phyloP scores from a whole-genome alignment of 805 yeast species.

The Candida mattraensis region DNA sequence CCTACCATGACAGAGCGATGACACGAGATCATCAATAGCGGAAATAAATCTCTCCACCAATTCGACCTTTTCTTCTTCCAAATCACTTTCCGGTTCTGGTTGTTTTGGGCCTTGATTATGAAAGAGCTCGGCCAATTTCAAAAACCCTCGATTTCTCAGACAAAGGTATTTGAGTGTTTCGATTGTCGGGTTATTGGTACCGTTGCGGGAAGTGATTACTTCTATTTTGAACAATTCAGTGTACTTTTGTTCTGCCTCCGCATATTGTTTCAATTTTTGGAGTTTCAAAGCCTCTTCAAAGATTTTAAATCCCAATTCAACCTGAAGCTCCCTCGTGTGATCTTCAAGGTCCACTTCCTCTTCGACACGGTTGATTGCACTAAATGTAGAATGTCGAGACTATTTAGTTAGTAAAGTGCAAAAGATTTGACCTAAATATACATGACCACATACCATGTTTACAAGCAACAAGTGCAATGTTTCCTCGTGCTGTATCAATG shows the following conservation, averaged over 20 bases:
- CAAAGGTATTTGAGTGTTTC: conserved; percentile 74
- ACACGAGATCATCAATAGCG: conserved; percentile 60
- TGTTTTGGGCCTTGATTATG: conserved; percentile 15
- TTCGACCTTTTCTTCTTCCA: conserved; percentile 24
- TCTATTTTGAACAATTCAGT: conserved; percentile 65
- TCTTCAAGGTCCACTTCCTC: conserved; percentile 83
- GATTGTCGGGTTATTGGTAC: conserved; percentile 58
- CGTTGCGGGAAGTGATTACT: conserved; percentile 49
- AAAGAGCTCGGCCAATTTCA: conserved; percentile 48
- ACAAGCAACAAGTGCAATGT: conserved; percentile 1
- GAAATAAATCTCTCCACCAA: conserved; percentile 19
- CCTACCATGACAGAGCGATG: conserved; percentile 64
- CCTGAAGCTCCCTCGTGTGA: conserved; percentile 87
- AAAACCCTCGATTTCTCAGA: conserved; percentile 78
- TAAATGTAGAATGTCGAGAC: conserved; percentile 56
- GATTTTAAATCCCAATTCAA: conserved; percentile 77
- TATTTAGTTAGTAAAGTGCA: background rate
- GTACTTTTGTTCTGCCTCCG: conserved; percentile 55
- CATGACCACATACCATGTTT: no score
- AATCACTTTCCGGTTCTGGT: conserved; percentile 24
- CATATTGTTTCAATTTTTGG: conserved; percentile 52
- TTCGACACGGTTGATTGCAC: conserved; percentile 76
- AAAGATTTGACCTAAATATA: no score
- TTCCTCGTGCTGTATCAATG: no score
- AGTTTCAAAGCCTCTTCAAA: conserved; percentile 68